A percentile compares a stretch with the other conserved stretches of the same genome.
phyloP scores from a whole-genome alignment of 495 filamentous ascomycete species.

The Trichocladium antarcticum region DNA sequence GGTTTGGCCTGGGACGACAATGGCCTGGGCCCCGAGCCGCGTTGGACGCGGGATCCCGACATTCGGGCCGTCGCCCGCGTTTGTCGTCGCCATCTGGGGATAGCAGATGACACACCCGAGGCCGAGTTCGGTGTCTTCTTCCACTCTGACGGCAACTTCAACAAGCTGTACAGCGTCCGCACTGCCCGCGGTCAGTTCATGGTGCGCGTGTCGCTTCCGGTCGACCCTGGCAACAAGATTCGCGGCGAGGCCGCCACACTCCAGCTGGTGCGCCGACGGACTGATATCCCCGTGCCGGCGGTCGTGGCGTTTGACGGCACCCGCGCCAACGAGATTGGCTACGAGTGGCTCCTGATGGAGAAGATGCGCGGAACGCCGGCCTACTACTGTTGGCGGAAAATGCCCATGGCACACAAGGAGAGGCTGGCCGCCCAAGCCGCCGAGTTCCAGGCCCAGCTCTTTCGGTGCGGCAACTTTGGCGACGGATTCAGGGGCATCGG shows the following conservation, averaged over 20 bases:
- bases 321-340: constrained; percentile 37
- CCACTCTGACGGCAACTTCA: constrained; percentile 23
- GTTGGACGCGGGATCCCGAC: constrained; percentile 25
- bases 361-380: constrained; percentile 35
- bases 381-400: constrained; percentile 31
- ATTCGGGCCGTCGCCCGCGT: constrained; percentile 20
- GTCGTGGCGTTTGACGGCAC: constrained; percentile 41
- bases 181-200: constrained; percentile 24
- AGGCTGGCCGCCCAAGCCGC: constrained; percentile 30
- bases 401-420: constrained; percentile 29
- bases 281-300: constrained; percentile 42
- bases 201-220: constrained; percentile 44
- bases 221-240: constrained; percentile 42
- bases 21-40: constrained; percentile 17
- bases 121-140: constrained; percentile 13
- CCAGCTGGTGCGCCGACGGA: constrained; percentile 33
- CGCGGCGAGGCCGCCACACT: constrained; percentile 48
- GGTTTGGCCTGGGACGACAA: constrained; percentile 22
- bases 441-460: constrained; percentile 26
- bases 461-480: constrained; percentile 17
- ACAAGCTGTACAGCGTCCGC: constrained; percentile 31
- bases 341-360: constrained; percentile 52
- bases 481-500: constrained; percentile 33
- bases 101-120: constrained; percentile 2
- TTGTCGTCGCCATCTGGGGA: constrained; percentile 18